A percentile compares a stretch with the other conserved stretches of the same genome.
phyloP scores from a whole-genome alignment of 2,329 filamentous ascomycete species.

The Xenoacremonium recifei region DNA sequence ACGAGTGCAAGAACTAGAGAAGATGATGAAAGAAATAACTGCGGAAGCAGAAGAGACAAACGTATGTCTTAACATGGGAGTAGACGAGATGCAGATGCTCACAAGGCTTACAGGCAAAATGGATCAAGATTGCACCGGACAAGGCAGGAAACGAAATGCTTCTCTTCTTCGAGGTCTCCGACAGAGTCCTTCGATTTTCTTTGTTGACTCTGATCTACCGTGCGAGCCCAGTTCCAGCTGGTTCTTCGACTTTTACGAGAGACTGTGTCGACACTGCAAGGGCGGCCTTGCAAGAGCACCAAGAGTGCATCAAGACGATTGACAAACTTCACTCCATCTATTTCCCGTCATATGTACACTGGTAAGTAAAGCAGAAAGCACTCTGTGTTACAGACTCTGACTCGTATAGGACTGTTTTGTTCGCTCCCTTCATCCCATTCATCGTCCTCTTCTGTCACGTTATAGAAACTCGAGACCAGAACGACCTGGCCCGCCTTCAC shows the following conservation, averaged over 20 bases:
- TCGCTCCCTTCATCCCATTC: conserved; percentile 53
- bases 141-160: conserved; percentile 31
- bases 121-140: conserved; percentile 13
- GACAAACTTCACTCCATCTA: conserved; percentile 35
- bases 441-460: conserved; percentile 52
- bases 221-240: conserved; percentile 30
- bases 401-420: conserved; percentile 40
- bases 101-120: conserved; percentile 2
- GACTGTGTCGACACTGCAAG: conserved; percentile 43
- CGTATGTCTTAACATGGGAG: conserved; percentile 10
- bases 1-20: conserved; percentile 30
- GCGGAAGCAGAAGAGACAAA: conserved; percentile 10
- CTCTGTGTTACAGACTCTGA: background rate
- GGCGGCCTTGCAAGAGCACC: conserved; percentile 38
- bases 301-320: conserved; percentile 39
- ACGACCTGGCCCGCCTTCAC: conserved; percentile 46
- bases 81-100: background rate
- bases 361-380: conserved; percentile 27
- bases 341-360: conserved; percentile 40
- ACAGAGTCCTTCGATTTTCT: conserved; percentile 42
- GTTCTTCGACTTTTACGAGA: conserved; percentile 35
- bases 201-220: conserved; percentile 43
- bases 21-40: conserved; percentile 30
- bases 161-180: conserved; percentile 35
- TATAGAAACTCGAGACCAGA: conserved; percentile 42